phyloP scores from a whole-genome alignment of 768 basidiomycete genomes.

The Lactarius vividus region DNA sequence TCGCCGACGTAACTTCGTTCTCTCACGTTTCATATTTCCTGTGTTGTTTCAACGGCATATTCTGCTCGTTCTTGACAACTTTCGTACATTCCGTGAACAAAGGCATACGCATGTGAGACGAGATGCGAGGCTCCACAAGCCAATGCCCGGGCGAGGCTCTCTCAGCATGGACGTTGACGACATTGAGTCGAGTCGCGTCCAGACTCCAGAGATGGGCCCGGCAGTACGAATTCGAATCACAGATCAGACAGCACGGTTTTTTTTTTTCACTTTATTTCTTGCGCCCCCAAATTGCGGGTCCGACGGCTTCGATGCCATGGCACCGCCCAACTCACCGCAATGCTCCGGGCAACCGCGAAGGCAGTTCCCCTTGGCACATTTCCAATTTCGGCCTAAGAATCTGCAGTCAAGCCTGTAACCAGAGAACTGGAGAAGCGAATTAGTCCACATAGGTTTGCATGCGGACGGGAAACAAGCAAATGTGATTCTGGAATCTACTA shows the following conservation, averaged over 20 bases:
- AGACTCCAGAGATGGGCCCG: not conserved
- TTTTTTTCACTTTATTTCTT: too few relatives aligned
- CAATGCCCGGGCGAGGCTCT: not conserved
- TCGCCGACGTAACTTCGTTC: not conserved
- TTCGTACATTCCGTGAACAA: not conserved
- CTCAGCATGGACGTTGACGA: not conserved
- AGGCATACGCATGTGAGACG: not conserved
- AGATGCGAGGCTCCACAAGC: not conserved
- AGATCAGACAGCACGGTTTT: not conserved
- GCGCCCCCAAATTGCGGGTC: not conserved
- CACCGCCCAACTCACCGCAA: constrained; percentile 4
- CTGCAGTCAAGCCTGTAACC: constrained; percentile 23
- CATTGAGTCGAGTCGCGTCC: not conserved
- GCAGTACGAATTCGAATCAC: not conserved
- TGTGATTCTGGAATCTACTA: not conserved
- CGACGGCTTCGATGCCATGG: not conserved
- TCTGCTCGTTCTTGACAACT: too few relatives aligned
- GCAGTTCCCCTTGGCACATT: constrained; percentile 28
- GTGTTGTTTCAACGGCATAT: not conserved
- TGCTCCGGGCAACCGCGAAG: constrained; percentile 30
- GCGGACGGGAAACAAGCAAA: not conserved
- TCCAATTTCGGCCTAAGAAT: constrained; percentile 29
- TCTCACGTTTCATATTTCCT: not conserved
- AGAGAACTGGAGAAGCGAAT: not conserved
- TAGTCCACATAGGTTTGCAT: constrained; percentile 20